These are phyloP conservation scores for Cercospora beticola DNA, from an alignment of 2,329 filamentous ascomycete genomes.

Conservation along the genomic window DNA sequence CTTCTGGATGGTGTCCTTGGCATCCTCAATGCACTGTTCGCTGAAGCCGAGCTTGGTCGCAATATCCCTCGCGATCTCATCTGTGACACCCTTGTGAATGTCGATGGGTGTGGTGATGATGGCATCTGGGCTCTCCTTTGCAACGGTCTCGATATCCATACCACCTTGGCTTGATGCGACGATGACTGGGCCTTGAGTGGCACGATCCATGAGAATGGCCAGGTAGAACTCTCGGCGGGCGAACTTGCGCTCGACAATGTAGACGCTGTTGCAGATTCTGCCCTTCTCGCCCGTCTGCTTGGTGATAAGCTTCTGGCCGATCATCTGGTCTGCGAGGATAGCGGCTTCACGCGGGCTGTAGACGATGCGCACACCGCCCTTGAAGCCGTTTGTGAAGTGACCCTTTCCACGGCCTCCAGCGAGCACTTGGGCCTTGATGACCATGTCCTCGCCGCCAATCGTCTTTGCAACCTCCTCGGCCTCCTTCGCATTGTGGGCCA, in stretches of 20 bases:
- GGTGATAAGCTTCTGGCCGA: slow-evolving; percentile 98
- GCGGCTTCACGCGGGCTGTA: slow-evolving; percentile 94
- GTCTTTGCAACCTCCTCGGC: slow-evolving; percentile 87
- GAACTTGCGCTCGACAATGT: slow-evolving; percentile 99
- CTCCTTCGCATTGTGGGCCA: slow-evolving; percentile 79
- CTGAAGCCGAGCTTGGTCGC: slow-evolving; percentile 93
- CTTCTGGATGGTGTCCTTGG: slow-evolving; percentile 96
- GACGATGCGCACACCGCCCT: slow-evolving; percentile 97
- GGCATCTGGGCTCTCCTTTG: slow-evolving; percentile 94
- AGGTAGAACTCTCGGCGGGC: slow-evolving; percentile 99
- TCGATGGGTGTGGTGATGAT: slow-evolving; percentile 93
- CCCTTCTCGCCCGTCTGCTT: slow-evolving; percentile 96
- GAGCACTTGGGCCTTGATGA: slow-evolving; percentile 99
- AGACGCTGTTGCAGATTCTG: slow-evolving; percentile 94
- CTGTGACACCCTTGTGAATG: slow-evolving; percentile 92
- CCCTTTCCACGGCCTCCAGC: slow-evolving; percentile 98
- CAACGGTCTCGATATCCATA: slow-evolving; percentile 98
- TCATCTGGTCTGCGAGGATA: slow-evolving; percentile 99
- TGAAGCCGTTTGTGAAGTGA: slow-evolving; percentile 95
- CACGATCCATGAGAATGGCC: slow-evolving; percentile 96
- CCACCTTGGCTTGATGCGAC: slow-evolving; percentile 97
- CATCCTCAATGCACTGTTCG: slow-evolving; percentile 93
- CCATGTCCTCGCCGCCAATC: slow-evolving; percentile 91
- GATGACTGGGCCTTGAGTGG: slow-evolving; percentile 86
- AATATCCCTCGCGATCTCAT: slow-evolving; percentile 88